Conservation (phyloP, 139 green algal species). For the Chlorella ohadii region DNA sequence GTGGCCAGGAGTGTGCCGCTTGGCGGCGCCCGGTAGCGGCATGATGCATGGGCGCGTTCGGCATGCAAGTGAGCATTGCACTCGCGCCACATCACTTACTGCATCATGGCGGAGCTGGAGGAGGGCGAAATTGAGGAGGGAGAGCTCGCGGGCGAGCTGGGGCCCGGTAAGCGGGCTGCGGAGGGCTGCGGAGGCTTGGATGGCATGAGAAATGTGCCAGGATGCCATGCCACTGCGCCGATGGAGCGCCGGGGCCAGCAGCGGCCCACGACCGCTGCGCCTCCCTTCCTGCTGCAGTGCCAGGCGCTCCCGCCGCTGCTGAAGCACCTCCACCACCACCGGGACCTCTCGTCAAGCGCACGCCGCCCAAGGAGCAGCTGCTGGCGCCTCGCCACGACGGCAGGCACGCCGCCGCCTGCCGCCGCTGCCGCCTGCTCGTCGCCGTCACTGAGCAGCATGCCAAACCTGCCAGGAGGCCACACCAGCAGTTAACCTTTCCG, state of each 20-base stretch:
- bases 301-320: background rate
- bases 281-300: background rate
- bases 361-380: background rate
- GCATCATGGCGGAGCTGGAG: constrained; percentile 8
- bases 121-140: constrained; percentile 18
- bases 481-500: background rate
- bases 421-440: background rate
- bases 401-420: constrained; percentile 1
- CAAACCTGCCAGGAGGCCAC: background rate
- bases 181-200: too few species aligned
- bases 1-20: too few species aligned
- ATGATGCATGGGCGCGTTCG: background rate
- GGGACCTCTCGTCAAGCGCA: background rate
- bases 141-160: background rate
- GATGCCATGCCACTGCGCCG: background rate
- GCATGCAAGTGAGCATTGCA: background rate
- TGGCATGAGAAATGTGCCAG: too few species aligned
- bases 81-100: background rate
- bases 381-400: background rate
- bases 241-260: background rate
- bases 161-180: background rate
- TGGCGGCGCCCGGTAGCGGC: background rate
- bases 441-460: too few species aligned
- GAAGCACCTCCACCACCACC: background rate
- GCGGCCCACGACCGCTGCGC: background rate